Evolutionary conservation across 176 grass and related monocot genomes (phyloP).

Genomic region (Hordeum marinum): DNA sequence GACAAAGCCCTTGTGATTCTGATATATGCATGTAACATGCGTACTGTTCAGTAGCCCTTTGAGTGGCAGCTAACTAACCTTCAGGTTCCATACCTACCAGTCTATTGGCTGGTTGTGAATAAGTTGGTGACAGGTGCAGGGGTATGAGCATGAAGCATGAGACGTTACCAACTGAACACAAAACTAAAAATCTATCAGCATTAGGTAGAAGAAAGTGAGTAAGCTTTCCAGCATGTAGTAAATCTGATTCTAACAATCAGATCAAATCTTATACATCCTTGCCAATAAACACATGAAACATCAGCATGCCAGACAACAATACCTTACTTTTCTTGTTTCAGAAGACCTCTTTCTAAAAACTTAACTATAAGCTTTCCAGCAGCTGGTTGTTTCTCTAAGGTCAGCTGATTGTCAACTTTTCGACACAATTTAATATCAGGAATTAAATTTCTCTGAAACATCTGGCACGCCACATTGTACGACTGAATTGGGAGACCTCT

Average conservation of each 20-base stretch:
- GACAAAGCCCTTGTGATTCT: not conserved
- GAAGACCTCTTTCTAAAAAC: slow-evolving; percentile 80
- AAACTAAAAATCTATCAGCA: not conserved
- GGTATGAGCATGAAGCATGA: not conserved
- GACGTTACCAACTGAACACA: not conserved
- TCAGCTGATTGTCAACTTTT: slow-evolving; percentile 52
- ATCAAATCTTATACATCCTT: not conserved
- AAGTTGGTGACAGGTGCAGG: not conserved
- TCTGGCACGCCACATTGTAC: slow-evolving; percentile 77
- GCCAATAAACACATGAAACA: slow-evolving; percentile 3
- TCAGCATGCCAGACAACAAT: slow-evolving; percentile 13
- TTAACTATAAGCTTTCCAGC: slow-evolving; percentile 62
- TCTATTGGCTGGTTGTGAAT: slow-evolving; percentile 14
- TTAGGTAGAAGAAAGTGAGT: not conserved
- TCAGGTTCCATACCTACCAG: slow-evolving; percentile 25
- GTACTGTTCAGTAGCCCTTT: not conserved
- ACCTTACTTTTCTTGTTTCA: slow-evolving; percentile 32
- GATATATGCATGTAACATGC: not conserved
- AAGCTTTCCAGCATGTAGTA: not conserved
- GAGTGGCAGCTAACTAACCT: slow-evolving; percentile 21
- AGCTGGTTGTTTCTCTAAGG: slow-evolving; percentile 36
- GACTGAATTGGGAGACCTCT: slow-evolving; percentile 50
- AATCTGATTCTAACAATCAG: not conserved
- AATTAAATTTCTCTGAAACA: slow-evolving; percentile 76
- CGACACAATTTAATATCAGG: slow-evolving; percentile 73